A percentile compares a stretch with the other conserved stretches of the same genome.
Evolutionary conservation across 352 stramenopile genomes (phyloP).

Genomic region (Phytophthora sp.): DNA sequence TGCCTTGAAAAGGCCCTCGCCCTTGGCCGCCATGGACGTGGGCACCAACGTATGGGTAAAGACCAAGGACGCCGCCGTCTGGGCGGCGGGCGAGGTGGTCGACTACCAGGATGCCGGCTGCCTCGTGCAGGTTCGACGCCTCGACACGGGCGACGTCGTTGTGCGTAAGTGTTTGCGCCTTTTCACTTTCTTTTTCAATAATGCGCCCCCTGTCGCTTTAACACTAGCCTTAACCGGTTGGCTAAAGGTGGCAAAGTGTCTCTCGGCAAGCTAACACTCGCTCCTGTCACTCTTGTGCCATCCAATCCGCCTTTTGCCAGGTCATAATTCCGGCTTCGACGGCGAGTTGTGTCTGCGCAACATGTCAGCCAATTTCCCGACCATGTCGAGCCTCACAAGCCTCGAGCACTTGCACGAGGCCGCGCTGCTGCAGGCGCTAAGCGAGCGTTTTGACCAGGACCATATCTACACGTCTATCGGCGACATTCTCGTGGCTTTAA

Average conservation of each 20-base stretch:
- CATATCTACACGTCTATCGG: constrained; percentile 90
- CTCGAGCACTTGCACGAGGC: constrained; percentile 88
- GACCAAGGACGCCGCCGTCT: constrained; percentile 61
- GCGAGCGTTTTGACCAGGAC: constrained; percentile 74
- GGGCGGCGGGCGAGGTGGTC: constrained; percentile 70
- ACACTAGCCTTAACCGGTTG: constrained; percentile 12
- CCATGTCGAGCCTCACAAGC: constrained; percentile 70
- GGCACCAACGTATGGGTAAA: constrained; percentile 86
- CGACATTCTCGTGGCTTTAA: constrained; percentile 85
- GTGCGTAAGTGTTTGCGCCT: constrained; percentile 43
- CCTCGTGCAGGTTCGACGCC: constrained; percentile 48
- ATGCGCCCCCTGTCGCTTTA: constrained; percentile 10
- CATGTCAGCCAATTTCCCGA: constrained; percentile 54
- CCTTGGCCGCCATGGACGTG: constrained; percentile 65
- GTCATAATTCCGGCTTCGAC: constrained; percentile 34
- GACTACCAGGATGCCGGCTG: constrained; percentile 64
- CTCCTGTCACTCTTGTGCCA: not conserved
- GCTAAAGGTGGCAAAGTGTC: constrained; percentile 1
- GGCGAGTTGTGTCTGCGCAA: constrained; percentile 78
- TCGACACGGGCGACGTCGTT: constrained; percentile 50
- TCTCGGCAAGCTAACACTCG: not conserved
- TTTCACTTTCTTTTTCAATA: constrained; percentile 1
- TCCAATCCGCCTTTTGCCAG: constrained; percentile 17
- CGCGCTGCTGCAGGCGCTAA: constrained; percentile 80
- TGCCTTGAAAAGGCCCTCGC: not conserved